Conservation (phyloP, 495 filamentous ascomycete species). For the Platismatia glauca region DNA sequence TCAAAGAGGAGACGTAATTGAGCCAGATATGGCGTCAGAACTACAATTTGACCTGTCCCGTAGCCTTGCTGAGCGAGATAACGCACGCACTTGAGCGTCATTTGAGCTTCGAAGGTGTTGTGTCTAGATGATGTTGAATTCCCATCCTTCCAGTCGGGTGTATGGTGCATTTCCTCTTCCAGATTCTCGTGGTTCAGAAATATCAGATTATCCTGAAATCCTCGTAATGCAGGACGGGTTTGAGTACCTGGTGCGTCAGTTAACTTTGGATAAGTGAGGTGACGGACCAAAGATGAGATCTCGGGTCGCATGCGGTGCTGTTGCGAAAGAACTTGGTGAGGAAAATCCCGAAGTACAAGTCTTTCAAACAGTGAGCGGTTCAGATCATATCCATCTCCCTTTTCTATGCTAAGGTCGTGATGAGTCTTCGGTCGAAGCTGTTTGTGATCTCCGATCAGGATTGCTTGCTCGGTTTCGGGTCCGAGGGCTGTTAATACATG, state of each 20-base stretch:
- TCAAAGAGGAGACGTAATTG: constrained; percentile 54
- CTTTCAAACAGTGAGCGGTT: constrained; percentile 68
- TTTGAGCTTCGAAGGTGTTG: constrained; percentile 59
- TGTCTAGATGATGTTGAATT: constrained; percentile 43
- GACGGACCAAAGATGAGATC: constrained; percentile 53
- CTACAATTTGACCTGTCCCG: constrained; percentile 52
- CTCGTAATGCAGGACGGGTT: constrained; percentile 41
- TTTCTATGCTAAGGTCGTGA: constrained; percentile 55
- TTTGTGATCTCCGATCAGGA: constrained; percentile 71
- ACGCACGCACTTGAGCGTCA: constrained; percentile 57
- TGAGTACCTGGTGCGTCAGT: constrained; percentile 48
- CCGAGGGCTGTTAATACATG: constrained; percentile 59
- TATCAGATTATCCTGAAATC: constrained; percentile 53
- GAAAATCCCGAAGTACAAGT: constrained; percentile 46
- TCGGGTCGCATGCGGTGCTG: constrained; percentile 68
- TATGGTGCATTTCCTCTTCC: constrained; percentile 36
- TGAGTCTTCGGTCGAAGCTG: constrained; percentile 66
- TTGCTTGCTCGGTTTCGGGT: constrained; percentile 52
- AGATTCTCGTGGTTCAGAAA: constrained; percentile 55
- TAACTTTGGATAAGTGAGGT: constrained; percentile 56
- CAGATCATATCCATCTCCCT: constrained; percentile 59
- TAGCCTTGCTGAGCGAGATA: constrained; percentile 76
- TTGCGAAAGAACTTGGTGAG: constrained; percentile 47
- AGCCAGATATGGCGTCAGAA: constrained; percentile 67
- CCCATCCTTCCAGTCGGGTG: constrained; percentile 46